Base-by-base conservation (phyloP, 2,329 filamentous ascomycete species). In the Diaporthe sp. region DNA sequence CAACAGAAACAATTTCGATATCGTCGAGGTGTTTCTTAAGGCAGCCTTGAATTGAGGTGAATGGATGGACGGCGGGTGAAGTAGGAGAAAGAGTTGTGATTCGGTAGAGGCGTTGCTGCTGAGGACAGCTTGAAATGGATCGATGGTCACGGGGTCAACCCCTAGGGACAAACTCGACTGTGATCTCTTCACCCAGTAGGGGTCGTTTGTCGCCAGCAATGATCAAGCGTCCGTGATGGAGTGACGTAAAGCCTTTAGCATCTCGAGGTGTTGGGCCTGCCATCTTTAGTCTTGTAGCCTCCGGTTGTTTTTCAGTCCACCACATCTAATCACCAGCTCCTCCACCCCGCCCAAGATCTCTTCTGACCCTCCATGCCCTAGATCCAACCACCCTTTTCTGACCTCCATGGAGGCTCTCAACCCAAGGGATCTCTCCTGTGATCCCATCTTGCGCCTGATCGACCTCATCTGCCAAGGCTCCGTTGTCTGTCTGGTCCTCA, bases 301-400 rank as follows among this genome's bases (percentile, higher is more conserved):
- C 37, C 25, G 31, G 19, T 2, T 34, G 10, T 2, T 10, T 17
- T 39, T 49, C 22, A 19, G 28, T 37, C 19, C 7, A 25, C 34
- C n/a, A 4, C n/a, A 34, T 37, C 39, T 61, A 75, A 10, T 75
- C 69, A 1, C 71, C 74, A 28, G 57, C 55, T 46, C 13, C 74
- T 22, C 58, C 34, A n/a, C 62, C 72, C 25, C 74, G 67, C 12
- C 92, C 91, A 9, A 93, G 82, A 81, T 93, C 91, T 78, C 91
- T 88, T 74, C 92, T 86, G 15, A 93, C 91, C 77, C 91, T 88
- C 91, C 91, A 93, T 13, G 91, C 90, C 69, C 87, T 87, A 4
- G 90, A 91, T 19, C 91, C 92, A 15, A 88, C 86, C 6, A 89
- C 88, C 73, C 90, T 85, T 77, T 87, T 90, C 81, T 90, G 86